phyloP scores from a whole-genome alignment of 768 basidiomycete genomes.

The Porpolomopsis calyptriformis region DNA sequence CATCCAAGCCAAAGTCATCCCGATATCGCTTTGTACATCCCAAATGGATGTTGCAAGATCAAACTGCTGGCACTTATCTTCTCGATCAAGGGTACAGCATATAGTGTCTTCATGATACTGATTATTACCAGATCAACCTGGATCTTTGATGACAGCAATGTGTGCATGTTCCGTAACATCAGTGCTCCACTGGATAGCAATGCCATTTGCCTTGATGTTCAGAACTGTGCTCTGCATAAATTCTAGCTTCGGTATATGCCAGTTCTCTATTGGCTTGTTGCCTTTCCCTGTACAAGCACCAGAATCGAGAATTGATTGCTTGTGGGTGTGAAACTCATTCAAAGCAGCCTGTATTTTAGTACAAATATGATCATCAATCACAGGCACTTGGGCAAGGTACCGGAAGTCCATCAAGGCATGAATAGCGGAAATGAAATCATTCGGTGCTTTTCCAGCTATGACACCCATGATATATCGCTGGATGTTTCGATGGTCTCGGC shows the following conservation, averaged over 20 bases:
- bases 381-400: slow-evolving; percentile 8
- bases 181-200: slow-evolving; percentile 15
- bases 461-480: slow-evolving; percentile 14
- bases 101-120: slow-evolving; percentile 16
- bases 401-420: slow-evolving; percentile 9
- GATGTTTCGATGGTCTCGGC: slow-evolving; percentile 19
- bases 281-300: slow-evolving; percentile 11
- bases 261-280: slow-evolving; percentile 15
- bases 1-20: neutral
- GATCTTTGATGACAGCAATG: slow-evolving; percentile 14
- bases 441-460: slow-evolving; percentile 10
- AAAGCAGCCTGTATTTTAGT: slow-evolving; percentile 11
- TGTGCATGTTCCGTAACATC: slow-evolving; percentile 18
- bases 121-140: slow-evolving; percentile 13
- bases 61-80: slow-evolving; percentile 13
- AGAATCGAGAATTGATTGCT: slow-evolving; percentile 15
- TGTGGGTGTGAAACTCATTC: slow-evolving; percentile 18
- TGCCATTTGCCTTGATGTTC: slow-evolving; percentile 12
- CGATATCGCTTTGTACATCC: neutral
- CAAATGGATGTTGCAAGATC: slow-evolving; percentile 7
- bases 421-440: slow-evolving; percentile 8
- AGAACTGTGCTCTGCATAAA: slow-evolving; percentile 15
- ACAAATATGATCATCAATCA: slow-evolving; percentile 6
- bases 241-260: slow-evolving; percentile 26
- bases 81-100: slow-evolving; percentile 12